A percentile compares a stretch with the other conserved stretches of the same genome.
phyloP scores from a whole-genome alignment of 306 rosid genomes.

The barrel medic (Medicago truncatula) region DNA sequence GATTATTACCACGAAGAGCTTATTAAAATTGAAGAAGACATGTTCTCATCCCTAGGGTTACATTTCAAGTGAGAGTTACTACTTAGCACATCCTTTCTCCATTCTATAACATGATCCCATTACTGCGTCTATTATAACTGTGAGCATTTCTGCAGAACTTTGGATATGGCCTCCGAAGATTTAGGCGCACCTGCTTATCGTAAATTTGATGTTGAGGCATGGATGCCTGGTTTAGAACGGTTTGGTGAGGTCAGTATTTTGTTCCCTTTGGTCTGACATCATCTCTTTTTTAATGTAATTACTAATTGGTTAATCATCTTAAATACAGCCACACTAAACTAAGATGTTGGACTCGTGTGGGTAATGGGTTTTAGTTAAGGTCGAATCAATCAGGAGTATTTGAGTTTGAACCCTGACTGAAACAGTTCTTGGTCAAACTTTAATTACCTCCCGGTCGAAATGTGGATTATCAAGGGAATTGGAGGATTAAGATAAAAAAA shows the following conservation, averaged over 20 bases:
- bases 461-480: neutral
- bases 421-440: neutral
- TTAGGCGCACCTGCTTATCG: conserved; percentile 97
- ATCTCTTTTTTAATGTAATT: conserved; percentile 13
- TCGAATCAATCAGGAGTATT: neutral
- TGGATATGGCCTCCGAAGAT: conserved; percentile 95
- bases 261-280: conserved; percentile 19
- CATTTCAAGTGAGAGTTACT: conserved; percentile 71
- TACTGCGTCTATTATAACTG: conserved; percentile 19
- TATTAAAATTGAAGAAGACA: conserved; percentile 82
- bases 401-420: neutral
- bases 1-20: conserved; percentile 85
- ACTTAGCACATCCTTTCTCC: conserved; percentile 30
- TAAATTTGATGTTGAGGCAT: conserved; percentile 91
- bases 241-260: conserved; percentile 82
- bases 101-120: conserved; percentile 28
- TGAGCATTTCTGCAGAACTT: conserved; percentile 65
- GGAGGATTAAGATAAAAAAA: too few species aligned
- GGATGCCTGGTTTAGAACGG: conserved; percentile 96
- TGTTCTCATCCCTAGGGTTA: conserved; percentile 79
- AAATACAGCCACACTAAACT: neutral
- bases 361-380: neutral
- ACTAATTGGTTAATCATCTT: conserved; percentile 15
- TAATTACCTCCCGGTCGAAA: neutral
- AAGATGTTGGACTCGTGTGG: neutral